Evolutionary conservation across 306 rosid genomes (phyloP), one percentile per base, ranked within the genome.

Genomic region (Prunus davidiana): DNA sequence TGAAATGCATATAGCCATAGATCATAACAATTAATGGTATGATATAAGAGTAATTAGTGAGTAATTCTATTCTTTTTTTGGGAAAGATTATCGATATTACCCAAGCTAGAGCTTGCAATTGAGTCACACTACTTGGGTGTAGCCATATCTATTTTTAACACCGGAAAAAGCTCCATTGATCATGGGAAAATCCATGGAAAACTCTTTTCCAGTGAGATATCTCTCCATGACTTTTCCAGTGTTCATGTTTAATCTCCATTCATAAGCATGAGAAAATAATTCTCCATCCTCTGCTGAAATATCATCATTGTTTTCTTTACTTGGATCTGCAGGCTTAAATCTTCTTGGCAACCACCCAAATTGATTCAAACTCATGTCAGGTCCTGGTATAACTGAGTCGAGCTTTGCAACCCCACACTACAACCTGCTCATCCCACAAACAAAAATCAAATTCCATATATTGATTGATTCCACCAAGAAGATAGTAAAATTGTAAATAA

Each of bases 371-470:
- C 85, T 77, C 30, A 12, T 77, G 19, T 83, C 86, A 18, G 89
- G 91, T 78, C 84, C 85, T 16, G 88, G 91, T 76, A 90, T 75
- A 41, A 89, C 8, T 25, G 93, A 81, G 25, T 89, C 93, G 87
- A 66, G 95, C 88, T 84, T 88, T 91, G 78, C 93, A 91, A 5
- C 90, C 98, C 86, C 95, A 73, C 50, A 91, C 86, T 57, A 91
- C 91, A 73, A 88, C 93, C 98, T 93, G 83, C 74, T 64, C 45
- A 67, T 70, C 25, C 7, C 50, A 20, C 74, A 28, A 18, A 27
- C 19, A 24, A 34, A 52, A 30, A 3, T 62, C 58, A 47, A 22
- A 27, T 20, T 2, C 68, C 24, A 8, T 18, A 62, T 74, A 9
- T 50, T 20, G 76, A 38, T 11, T 58, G 30, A 55, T 55, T 55